phyloP scores from a whole-genome alignment of 2,329 filamentous ascomycete species.

The Escovopsis sp. region DNA sequence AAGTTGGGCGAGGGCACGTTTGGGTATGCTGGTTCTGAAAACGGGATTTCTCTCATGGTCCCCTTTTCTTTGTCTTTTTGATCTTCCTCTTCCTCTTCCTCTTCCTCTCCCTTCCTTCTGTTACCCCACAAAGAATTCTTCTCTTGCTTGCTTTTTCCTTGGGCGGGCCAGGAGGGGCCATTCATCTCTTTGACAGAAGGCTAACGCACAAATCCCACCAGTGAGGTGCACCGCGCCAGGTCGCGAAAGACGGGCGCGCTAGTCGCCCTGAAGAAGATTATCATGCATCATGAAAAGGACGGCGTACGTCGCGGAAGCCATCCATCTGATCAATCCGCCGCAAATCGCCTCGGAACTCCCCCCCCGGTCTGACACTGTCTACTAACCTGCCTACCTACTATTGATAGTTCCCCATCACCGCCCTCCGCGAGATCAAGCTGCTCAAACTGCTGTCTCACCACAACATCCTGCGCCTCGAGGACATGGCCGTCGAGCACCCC shows the following conservation, averaged over 20 bases:
- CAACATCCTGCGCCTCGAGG: conserved; percentile 75
- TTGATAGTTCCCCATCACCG: conserved; percentile 80
- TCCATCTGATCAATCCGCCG: neutral
- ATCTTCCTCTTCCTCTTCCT: too few species aligned
- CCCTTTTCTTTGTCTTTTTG: neutral
- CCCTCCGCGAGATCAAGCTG: conserved; percentile 92
- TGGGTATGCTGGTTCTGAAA: conserved; percentile 41
- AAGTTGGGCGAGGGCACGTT: conserved; percentile 95
- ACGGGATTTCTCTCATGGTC: neutral
- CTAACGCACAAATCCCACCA: conserved; percentile 17
- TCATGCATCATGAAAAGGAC: conserved; percentile 99
- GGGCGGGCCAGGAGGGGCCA: too few species aligned
- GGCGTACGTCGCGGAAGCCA: conserved; percentile 41
- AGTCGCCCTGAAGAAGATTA: conserved; percentile 92
- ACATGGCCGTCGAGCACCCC: conserved; percentile 85
- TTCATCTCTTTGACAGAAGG: neutral
- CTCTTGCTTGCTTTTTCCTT: too few species aligned
- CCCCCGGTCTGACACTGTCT: conserved; percentile 4
- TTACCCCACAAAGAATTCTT: too few species aligned
- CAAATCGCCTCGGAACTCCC: neutral
- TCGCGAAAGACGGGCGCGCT: conserved; percentile 59
- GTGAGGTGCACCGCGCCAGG: conserved; percentile 81
- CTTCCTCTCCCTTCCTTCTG: too few species aligned
- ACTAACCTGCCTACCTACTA: too few species aligned
- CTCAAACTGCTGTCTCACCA: conserved; percentile 86